phyloP scores from a whole-genome alignment of 2,329 filamentous ascomycete species.

The Pyrenophora tritici-repentis region DNA sequence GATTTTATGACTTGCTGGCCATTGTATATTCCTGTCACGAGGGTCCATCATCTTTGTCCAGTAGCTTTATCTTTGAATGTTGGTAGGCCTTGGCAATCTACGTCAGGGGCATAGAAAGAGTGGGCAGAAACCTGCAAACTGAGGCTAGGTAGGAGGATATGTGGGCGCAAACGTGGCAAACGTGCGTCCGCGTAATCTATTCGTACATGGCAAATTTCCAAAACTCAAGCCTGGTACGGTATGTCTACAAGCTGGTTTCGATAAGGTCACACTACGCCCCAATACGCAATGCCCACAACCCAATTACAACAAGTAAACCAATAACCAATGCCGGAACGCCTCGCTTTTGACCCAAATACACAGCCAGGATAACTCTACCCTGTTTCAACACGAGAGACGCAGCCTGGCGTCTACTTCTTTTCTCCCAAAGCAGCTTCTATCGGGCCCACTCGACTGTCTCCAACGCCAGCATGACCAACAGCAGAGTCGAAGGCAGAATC shows the following conservation, averaged over 20 bases:
- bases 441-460: constrained; percentile 91
- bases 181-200: not conserved
- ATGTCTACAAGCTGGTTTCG: constrained; percentile 3
- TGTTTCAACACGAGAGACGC: constrained; percentile 1
- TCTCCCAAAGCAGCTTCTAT: constrained; percentile 8
- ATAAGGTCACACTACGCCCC: not conserved
- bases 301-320: constrained; percentile 2
- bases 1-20: constrained; percentile 2
- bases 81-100: constrained; percentile 22
- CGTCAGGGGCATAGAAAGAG: constrained; percentile 15
- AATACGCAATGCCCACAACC: not conserved
- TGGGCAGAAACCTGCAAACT: constrained; percentile 19
- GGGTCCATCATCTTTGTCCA: constrained; percentile 1
- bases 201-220: not conserved
- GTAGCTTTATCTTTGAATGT: constrained; percentile 8
- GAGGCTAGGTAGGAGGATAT: not conserved
- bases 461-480: constrained; percentile 87
- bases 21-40: not conserved
- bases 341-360: constrained; percentile 6
- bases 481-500: constrained; percentile 91
- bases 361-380: not conserved
- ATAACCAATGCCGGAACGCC: constrained; percentile 10
- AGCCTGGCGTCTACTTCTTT: not conserved
- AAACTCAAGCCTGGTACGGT: not conserved
- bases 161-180: constrained; percentile 1